A percentile compares a stretch with the other conserved stretches of the same genome.
These are phyloP conservation scores for Neurospora sp. DNA, from an alignment of 495 filamentous ascomycete species.

Conservation along the genomic window DNA sequence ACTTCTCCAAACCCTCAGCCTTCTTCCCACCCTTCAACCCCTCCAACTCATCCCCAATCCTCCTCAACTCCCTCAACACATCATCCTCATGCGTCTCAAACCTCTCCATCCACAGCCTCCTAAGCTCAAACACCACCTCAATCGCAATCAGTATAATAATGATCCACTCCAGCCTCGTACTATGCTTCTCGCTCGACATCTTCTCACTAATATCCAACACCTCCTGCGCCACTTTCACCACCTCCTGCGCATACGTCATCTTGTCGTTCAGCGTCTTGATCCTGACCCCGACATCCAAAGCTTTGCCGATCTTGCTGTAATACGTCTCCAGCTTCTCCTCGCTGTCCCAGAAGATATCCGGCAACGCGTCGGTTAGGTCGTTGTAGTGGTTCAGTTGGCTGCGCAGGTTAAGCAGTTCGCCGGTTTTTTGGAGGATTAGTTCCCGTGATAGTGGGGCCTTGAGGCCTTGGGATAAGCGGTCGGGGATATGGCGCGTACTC, in stretches of 20 bases:
- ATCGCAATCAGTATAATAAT: constrained; percentile 91
- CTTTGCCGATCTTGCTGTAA: constrained; percentile 84
- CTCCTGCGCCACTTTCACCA: constrained; percentile 79
- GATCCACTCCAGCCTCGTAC: constrained; percentile 86
- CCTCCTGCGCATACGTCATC: constrained; percentile 96
- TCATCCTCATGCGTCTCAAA: constrained; percentile 17
- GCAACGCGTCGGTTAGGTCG: constrained; percentile 88
- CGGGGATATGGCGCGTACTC: constrained; percentile 71
- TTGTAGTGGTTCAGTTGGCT: constrained; percentile 95
- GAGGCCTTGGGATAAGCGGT: constrained; percentile 45
- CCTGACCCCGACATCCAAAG: constrained; percentile 83
- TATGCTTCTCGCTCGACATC: constrained; percentile 81
- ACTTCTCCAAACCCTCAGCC: background rate
- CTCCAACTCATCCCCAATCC: constrained; percentile 6
- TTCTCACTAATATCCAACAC: constrained; percentile 89
- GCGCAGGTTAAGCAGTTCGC: constrained; percentile 80
- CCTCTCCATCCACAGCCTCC: constrained; percentile 38
- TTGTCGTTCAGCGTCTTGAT: constrained; percentile 92
- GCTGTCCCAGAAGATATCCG: constrained; percentile 95
- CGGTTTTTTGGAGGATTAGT: constrained; percentile 78
- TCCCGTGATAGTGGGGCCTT: constrained; percentile 16
- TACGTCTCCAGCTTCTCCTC: constrained; percentile 84
- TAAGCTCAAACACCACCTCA: constrained; percentile 62
- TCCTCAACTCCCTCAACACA: constrained; percentile 11
- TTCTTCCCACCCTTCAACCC: background rate